Percentiles rank a stretch among this genome's conserved stretches.
These are phyloP conservation scores for Dendrobium huoshanense DNA, from an alignment of 106 monocot species.

Conservation along the genomic window DNA sequence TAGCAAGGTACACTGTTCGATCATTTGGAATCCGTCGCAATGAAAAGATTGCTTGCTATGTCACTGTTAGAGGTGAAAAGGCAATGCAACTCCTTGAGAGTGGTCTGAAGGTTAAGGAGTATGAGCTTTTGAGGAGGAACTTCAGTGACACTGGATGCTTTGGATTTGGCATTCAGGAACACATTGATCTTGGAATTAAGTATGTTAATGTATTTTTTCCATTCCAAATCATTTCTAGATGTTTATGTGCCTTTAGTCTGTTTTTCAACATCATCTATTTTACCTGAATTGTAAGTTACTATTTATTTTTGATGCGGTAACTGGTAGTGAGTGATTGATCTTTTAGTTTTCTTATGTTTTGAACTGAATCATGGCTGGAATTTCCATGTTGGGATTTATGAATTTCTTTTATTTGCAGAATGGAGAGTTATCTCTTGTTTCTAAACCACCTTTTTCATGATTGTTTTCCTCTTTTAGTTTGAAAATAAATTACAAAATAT, in stretches of 20 bases:
- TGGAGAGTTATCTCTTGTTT: no score
- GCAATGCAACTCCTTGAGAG: slow-evolving; percentile 82
- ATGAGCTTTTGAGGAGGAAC: slow-evolving; percentile 62
- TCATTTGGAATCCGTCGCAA: slow-evolving; percentile 73
- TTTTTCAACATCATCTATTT: neutral
- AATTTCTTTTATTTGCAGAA: no score
- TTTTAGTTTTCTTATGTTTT: no score
- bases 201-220: slow-evolving; percentile 15
- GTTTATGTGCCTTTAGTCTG: neutral
- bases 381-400: no score
- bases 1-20: slow-evolving; percentile 65
- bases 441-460: no score
- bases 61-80: slow-evolving; percentile 70
- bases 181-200: slow-evolving; percentile 84
- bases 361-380: no score
- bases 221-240: neutral
- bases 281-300: neutral
- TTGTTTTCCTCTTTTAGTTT: no score
- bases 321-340: no score
- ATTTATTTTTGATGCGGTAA: neutral
- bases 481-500: no score
- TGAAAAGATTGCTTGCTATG: slow-evolving; percentile 76
- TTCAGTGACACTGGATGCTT: slow-evolving; percentile 80
- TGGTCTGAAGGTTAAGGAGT: slow-evolving; percentile 74
- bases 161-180: slow-evolving; percentile 84